Percentiles rank a stretch among this genome's conserved stretches.
Evolutionary conservation across 345 rosid genomes (phyloP).

Genomic region (Rhizophora apiculata): DNA sequence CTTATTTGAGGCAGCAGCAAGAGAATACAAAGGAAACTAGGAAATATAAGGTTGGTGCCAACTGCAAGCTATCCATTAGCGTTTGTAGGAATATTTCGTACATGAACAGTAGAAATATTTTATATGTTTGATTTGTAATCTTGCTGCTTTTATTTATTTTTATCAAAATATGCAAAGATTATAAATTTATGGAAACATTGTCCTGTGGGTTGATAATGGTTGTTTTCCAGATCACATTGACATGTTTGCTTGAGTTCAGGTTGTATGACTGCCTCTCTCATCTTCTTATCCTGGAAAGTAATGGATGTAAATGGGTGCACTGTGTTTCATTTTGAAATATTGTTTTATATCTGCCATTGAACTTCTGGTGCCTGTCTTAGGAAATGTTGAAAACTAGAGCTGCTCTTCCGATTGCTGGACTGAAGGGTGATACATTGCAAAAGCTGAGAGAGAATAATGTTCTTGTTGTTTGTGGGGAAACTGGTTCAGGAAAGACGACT

Average conservation of each 20-base stretch:
- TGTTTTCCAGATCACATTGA: too few species aligned
- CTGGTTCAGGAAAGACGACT: constrained; percentile 97
- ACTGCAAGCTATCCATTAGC: not conserved
- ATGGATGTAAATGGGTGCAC: not conserved
- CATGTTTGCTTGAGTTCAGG: too few species aligned
- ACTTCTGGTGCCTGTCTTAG: constrained; percentile 32
- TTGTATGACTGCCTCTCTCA: not conserved
- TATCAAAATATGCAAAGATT: too few species aligned
- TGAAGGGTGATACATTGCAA: constrained; percentile 64
- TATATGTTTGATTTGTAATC: too few species aligned
- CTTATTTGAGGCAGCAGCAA: constrained; percentile 52
- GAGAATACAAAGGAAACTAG: constrained; percentile 49
- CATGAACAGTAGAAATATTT: too few species aligned
- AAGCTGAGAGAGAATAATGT: constrained; percentile 65
- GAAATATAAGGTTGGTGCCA: constrained; percentile 62
- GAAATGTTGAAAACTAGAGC: constrained; percentile 60
- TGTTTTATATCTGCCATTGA: not conserved
- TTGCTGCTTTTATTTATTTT: too few species aligned
- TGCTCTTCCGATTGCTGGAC: constrained; percentile 72
- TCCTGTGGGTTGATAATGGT: too few species aligned
- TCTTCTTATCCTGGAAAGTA: not conserved
- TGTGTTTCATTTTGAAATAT: not conserved
- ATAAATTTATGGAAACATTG: too few species aligned
- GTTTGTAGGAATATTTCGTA: not conserved
- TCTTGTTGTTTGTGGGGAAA: constrained; percentile 91